Evolutionary conservation across 2,329 filamentous ascomycete species (phyloP), one percentile per base, ranked within the genome.

Genomic region (Penicillium fuscoglaucum): DNA sequence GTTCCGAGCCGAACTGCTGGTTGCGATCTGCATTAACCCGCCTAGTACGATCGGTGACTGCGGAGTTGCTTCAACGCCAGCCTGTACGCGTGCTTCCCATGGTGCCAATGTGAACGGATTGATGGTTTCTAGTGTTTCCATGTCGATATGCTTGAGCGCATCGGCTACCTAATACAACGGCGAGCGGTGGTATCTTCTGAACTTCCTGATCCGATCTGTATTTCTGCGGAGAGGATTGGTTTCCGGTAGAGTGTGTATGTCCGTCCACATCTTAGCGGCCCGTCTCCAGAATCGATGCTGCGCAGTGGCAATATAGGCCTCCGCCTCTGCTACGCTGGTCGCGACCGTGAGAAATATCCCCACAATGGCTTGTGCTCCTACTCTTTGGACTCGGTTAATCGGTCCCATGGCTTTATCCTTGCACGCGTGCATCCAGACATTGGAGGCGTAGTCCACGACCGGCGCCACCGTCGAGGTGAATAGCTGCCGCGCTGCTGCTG

Each of bases 361-460:
- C 10, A 61, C 56, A 50, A 68, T 67, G 0, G 60, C 65, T 43
- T 68, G 59, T n/a, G 59, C 66, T 53, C 63, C 62, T 19, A 67
- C 53, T n/a, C 60, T 60, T 59, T 68, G 56, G 35, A 68, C 55
- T 17, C 64, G 39, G 33, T 67, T 66, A 6, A 68, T 63, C 12
- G 50, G 55, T 29, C 46, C 44, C 6, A 55, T 59, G 29, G 21
- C 26, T 13, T 58, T 59, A 47, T 61, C 28, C 35, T 59, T 58
- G 35, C n/a, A 64, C 1, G 54, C 58, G 48, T 67, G 57, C 50
- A 64, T 68, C 67, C 52, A 69, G 31, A 69, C 55, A 45, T 61
- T 64, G 7, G 62, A 67, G 4, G 63, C 61, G 33, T 70, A 70
- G 39, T 70, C 66, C 5, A 70, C 61, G 2, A 65, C 61, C 40